Evolutionary conservation across 2,329 filamentous ascomycete species (phyloP).

Genomic region (Cytospora chrysosperma): DNA sequence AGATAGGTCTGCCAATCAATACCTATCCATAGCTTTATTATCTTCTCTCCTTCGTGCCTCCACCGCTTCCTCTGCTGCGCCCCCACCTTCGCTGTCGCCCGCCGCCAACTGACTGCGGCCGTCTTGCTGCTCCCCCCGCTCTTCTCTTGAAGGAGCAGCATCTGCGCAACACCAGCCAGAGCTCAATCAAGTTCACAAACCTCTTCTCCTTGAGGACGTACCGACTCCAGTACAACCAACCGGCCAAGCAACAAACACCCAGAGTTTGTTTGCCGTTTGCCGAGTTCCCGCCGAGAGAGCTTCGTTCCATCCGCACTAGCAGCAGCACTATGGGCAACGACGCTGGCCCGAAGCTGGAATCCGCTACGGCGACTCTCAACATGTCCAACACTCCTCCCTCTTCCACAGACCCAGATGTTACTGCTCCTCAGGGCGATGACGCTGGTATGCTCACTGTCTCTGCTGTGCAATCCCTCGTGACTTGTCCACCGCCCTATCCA

Average conservation of each 20-base stretch:
- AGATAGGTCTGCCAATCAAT: conserved; percentile 8
- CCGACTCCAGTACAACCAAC: background rate
- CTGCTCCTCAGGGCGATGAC: conserved; percentile 21
- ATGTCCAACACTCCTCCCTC: conserved; percentile 20
- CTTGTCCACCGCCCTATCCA: background rate
- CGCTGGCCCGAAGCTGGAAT: conserved; percentile 23
- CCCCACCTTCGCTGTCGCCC: background rate
- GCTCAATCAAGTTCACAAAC: background rate
- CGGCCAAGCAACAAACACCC: background rate
- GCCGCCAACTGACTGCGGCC: conserved; percentile 2
- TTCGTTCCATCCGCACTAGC: background rate
- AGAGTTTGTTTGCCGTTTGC: background rate
- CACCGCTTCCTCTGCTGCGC: background rate
- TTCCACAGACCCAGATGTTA: conserved; percentile 15
- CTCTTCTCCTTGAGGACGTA: background rate
- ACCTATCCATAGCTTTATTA: background rate
- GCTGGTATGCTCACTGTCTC: conserved; percentile 24
- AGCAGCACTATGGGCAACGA: conserved; percentile 23
- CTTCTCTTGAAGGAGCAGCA: background rate
- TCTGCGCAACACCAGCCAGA: background rate
- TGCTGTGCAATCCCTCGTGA: conserved; percentile 1
- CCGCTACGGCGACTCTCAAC: conserved; percentile 11
- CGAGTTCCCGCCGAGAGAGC: background rate
- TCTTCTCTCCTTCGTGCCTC: conserved; percentile 1
- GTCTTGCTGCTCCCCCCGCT: background rate